A percentile compares a stretch with the other conserved stretches of the same genome.
phyloP scores from a whole-genome alignment of 1,284 basidiomycete genomes.

The Neolentinus lepideus region DNA sequence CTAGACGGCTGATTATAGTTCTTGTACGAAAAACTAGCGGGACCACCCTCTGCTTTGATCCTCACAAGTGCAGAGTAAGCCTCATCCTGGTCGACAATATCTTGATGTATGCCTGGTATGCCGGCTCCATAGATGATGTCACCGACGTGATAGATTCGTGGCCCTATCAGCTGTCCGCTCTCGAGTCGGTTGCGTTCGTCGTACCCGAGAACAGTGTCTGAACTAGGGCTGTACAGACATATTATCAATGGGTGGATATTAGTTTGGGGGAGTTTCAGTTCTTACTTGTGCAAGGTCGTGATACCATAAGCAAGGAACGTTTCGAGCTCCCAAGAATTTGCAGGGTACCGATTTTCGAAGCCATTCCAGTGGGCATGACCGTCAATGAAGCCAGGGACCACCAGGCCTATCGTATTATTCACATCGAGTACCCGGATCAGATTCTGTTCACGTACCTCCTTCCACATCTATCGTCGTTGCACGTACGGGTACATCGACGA shows the following conservation, averaged over 20 bases:
- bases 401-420: constrained; percentile 35
- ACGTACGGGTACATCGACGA: constrained; percentile 32
- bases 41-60: constrained; percentile 65
- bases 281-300: constrained; percentile 70
- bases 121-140: constrained; percentile 61
- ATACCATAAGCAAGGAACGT: constrained; percentile 73
- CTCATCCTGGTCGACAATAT: constrained; percentile 52
- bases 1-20: constrained; percentile 66
- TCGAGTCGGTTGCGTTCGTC: constrained; percentile 61
- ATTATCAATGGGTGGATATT: too few species aligned
- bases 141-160: constrained; percentile 65
- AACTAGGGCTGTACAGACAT: constrained; percentile 44
- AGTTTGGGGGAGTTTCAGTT: too few species aligned
- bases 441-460: constrained; percentile 38
- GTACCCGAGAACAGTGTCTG: constrained; percentile 51
- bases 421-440: background rate
- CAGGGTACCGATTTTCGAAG: constrained; percentile 41
- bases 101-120: constrained; percentile 43
- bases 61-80: constrained; percentile 56
- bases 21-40: constrained; percentile 65
- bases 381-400: constrained; percentile 68
- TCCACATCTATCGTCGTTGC: constrained; percentile 48
- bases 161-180: constrained; percentile 57
- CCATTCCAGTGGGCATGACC: constrained; percentile 70
- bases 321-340: constrained; percentile 66